Conservation (phyloP, 495 filamentous ascomycete genomes). For the Cenococcum geophilum region DNA sequence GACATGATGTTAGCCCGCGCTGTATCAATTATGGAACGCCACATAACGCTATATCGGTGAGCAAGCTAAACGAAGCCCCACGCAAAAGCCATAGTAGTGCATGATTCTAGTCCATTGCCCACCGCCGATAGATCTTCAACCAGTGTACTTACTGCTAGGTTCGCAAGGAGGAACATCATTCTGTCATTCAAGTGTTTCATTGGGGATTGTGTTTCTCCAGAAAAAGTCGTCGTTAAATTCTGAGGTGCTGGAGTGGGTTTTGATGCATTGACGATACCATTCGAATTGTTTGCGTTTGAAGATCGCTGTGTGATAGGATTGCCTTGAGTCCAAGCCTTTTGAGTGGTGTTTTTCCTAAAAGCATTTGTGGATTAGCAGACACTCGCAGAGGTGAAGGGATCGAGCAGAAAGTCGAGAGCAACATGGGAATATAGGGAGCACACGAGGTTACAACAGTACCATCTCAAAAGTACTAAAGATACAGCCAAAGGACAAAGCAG, state of each 20-base stretch:
- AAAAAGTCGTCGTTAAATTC: slow-evolving; percentile 29
- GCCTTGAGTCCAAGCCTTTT: slow-evolving; percentile 58
- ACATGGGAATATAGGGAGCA: background rate
- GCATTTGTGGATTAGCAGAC: slow-evolving; percentile 23
- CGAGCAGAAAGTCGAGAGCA: background rate
- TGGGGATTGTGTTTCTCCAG: slow-evolving; percentile 49
- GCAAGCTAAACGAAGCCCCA: background rate
- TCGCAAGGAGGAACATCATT: slow-evolving; percentile 56
- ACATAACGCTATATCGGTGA: background rate
- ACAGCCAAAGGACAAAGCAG: background rate
- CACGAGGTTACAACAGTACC: background rate
- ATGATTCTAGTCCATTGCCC: background rate
- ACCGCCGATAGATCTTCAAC: background rate
- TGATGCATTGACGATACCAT: slow-evolving; percentile 46
- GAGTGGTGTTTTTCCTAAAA: slow-evolving; percentile 36
- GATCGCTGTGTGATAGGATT: slow-evolving; percentile 60
- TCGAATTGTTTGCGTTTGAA: slow-evolving; percentile 46
- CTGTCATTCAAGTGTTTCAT: slow-evolving; percentile 63
- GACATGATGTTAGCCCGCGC: slow-evolving; percentile 20
- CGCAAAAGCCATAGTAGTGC: background rate
- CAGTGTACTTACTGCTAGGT: slow-evolving; percentile 52
- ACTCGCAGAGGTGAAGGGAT: background rate
- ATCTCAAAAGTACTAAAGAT: background rate
- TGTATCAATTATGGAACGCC: background rate
- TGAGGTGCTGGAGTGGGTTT: slow-evolving; percentile 27